These are phyloP conservation scores for Westerdykella aurantiaca DNA, from an alignment of 2,329 filamentous ascomycete genomes.

Conservation along the genomic window DNA sequence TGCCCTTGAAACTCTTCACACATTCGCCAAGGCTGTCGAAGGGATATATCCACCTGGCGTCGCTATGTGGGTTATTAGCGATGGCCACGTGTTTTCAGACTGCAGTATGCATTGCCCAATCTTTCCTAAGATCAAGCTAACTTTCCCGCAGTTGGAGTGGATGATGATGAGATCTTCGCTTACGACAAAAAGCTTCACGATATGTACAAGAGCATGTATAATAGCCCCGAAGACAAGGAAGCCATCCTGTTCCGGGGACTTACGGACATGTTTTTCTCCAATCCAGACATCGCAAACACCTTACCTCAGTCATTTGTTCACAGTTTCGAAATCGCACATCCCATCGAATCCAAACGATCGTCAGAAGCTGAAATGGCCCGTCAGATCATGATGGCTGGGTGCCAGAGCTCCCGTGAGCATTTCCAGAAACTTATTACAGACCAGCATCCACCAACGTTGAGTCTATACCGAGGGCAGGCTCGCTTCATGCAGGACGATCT, in stretches of 20 bases:
- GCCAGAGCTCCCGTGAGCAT: background rate
- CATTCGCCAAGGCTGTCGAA: constrained; percentile 38
- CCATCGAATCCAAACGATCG: constrained; percentile 6
- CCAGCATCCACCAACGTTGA: background rate
- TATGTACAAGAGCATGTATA: constrained; percentile 1
- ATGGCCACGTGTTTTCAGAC: constrained; percentile 40
- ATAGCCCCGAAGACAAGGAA: constrained; percentile 2
- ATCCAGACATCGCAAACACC: constrained; percentile 1
- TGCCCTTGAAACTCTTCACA: constrained; percentile 38
- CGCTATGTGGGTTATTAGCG: constrained; percentile 40
- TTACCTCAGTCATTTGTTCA: constrained; percentile 1
- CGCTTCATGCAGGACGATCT: constrained; percentile 38
- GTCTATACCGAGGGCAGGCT: constrained; percentile 33
- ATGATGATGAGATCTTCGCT: constrained; percentile 39
- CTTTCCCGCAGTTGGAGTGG: constrained; percentile 34
- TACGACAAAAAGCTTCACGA: constrained; percentile 37
- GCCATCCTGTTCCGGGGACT: constrained; percentile 9
- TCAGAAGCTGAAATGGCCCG: background rate
- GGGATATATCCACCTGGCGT: constrained; percentile 40
- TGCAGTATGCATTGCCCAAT: constrained; percentile 30
- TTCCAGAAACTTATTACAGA: background rate
- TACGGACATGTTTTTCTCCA: constrained; percentile 8
- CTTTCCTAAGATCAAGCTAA: constrained; percentile 3
- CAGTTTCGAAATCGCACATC: constrained; percentile 5
- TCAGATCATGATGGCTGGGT: background rate